phyloP scores from a whole-genome alignment of 306 rosid species.

The Acacia melanoxylon region DNA sequence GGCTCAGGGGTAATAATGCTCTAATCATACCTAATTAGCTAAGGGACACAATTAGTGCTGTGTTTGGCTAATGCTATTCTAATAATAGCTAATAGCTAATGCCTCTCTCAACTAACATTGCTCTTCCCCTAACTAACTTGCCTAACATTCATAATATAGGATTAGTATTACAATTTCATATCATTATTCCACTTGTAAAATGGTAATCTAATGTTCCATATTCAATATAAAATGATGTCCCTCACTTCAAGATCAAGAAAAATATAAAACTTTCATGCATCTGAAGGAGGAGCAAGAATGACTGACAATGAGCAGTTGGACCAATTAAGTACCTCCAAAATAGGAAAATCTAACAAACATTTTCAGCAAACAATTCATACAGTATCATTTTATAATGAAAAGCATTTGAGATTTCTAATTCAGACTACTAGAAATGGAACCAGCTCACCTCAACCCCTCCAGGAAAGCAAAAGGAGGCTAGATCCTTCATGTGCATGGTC shows the following conservation, averaged over 20 bases:
- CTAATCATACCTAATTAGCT: too few species aligned
- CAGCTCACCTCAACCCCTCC: constrained; percentile 77
- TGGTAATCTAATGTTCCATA: too few species aligned
- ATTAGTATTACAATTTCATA: too few species aligned
- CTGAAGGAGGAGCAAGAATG: constrained; percentile 13
- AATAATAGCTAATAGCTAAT: too few species aligned
- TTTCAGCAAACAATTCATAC: constrained; percentile 18
- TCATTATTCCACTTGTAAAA: not conserved
- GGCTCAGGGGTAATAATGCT: too few species aligned
- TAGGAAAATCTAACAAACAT: not conserved
- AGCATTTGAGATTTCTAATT: not conserved
- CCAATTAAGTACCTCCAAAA: constrained; percentile 6
- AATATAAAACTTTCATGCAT: constrained; percentile 11
- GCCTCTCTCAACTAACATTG: too few species aligned
- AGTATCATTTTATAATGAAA: not conserved
- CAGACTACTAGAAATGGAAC: constrained; percentile 16
- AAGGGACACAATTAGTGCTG: too few species aligned
- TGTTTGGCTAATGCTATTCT: too few species aligned
- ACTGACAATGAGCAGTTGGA: constrained; percentile 12
- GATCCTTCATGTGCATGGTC: constrained; percentile 66
- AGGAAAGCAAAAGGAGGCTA: constrained; percentile 89
- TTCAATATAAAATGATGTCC: too few species aligned
- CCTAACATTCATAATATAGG: too few species aligned
- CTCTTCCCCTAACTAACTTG: too few species aligned
- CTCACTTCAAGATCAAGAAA: not conserved